These are phyloP conservation scores for Tetrastigma voinierianum DNA, from an alignment of 164 flowering plant species.

Conservation along the genomic window DNA sequence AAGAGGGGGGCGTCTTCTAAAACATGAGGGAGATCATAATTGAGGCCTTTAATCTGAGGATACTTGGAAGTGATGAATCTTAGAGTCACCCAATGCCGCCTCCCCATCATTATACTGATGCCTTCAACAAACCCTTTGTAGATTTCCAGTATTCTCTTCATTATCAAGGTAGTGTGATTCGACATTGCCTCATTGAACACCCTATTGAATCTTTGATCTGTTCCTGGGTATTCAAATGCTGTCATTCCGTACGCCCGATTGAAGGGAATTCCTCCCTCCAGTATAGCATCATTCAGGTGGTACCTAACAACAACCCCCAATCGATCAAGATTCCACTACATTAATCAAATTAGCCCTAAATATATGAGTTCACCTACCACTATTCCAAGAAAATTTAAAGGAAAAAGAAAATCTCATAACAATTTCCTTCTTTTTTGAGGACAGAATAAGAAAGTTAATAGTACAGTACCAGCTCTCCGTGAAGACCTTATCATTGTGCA, in stretches of 20 bases:
- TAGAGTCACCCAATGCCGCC: constrained; percentile 27
- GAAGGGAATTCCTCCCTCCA: constrained; percentile 43
- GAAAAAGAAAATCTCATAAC: no score
- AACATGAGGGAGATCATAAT: constrained; percentile 27
- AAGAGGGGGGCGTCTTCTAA: constrained; percentile 15
- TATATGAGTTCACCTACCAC: no score
- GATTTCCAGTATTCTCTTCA: constrained; percentile 22
- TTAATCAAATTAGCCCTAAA: neutral
- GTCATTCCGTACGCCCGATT: constrained; percentile 32
- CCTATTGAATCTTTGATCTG: constrained; percentile 23
- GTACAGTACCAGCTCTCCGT: constrained; percentile 14
- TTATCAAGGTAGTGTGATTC: constrained; percentile 15
- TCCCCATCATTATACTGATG: constrained; percentile 25
- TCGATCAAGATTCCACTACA: neutral
- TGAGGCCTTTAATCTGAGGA: constrained; percentile 26
- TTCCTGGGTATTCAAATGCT: constrained; percentile 21
- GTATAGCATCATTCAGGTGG: constrained; percentile 35
- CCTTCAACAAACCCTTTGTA: constrained; percentile 39
- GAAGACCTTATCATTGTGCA: constrained; percentile 14
- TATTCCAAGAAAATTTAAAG: no score
- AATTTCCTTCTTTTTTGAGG: no score
- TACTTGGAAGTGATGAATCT: constrained; percentile 19
- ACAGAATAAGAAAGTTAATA: no score
- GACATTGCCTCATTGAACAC: constrained; percentile 31
- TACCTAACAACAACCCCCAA: constrained; percentile 16